Evolutionary conservation across 2,329 filamentous ascomycete species (phyloP).

Genomic region (Diaporthe vaccinii): DNA sequence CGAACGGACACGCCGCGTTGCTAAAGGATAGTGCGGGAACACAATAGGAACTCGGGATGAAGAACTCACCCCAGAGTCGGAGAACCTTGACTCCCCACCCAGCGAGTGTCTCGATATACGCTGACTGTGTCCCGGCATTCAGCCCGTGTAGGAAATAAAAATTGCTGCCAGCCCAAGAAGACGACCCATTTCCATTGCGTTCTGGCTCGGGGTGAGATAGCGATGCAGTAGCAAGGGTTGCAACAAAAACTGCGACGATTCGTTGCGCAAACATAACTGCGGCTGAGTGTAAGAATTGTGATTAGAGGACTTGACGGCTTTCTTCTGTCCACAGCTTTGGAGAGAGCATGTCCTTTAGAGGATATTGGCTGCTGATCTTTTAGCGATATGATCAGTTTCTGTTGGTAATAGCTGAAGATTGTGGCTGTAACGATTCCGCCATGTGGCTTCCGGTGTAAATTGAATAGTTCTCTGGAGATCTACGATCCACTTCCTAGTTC

Average conservation of each 20-base stretch:
- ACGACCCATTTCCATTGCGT: background rate
- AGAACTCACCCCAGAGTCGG: background rate
- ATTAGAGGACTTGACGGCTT: background rate
- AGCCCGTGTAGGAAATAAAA: slow-evolving; percentile 10
- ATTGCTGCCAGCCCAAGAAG: background rate
- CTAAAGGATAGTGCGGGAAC: background rate
- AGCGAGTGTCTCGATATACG: background rate
- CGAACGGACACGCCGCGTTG: background rate
- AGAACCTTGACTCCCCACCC: background rate
- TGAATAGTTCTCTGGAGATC: background rate
- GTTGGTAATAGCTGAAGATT: slow-evolving; percentile 1
- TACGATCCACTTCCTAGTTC: background rate
- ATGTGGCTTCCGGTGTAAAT: background rate
- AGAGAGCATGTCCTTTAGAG: background rate
- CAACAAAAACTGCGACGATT: background rate
- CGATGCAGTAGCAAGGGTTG: background rate
- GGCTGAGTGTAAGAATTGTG: background rate
- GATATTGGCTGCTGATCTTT: background rate
- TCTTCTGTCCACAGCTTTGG: background rate
- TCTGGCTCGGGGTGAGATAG: background rate
- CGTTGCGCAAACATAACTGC: background rate
- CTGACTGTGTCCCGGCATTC: background rate
- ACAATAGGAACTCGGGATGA: background rate
- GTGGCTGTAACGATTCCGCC: background rate
- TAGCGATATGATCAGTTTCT: background rate